A percentile compares a stretch with the other conserved stretches of the same genome.
phyloP scores from a whole-genome alignment of 2,329 filamentous ascomycete genomes.

The Aspergillus sp. region DNA sequence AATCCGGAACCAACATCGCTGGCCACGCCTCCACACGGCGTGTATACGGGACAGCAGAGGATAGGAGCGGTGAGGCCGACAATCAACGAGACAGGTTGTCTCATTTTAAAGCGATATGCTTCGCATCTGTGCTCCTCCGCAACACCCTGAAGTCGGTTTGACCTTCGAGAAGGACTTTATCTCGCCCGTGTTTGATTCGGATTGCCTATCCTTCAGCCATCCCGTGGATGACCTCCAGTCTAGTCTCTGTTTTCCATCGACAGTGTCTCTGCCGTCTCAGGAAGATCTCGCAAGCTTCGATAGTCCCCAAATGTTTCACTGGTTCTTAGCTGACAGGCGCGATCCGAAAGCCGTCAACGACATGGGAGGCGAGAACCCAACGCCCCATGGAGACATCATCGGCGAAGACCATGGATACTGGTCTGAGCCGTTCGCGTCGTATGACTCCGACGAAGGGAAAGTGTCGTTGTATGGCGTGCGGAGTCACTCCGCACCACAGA shows the following conservation, averaged over 20 bases:
- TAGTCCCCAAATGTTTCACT: constrained; percentile 4
- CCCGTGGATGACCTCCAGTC: not conserved
- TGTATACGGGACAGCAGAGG: constrained; percentile 8
- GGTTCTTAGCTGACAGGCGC: constrained; percentile 1
- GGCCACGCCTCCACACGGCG: constrained; percentile 4
- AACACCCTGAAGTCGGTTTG: constrained; percentile 4
- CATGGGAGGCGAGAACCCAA: constrained; percentile 7
- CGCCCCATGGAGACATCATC: not conserved
- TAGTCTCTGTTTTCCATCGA: constrained; percentile 4
- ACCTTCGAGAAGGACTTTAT: constrained; percentile 7
- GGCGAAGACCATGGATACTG: constrained; percentile 7
- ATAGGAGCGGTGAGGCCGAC: constrained; percentile 26
- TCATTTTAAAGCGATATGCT: constrained; percentile 21
- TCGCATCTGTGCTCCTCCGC: constrained; percentile 11
- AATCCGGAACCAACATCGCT: constrained; percentile 9
- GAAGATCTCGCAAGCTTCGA: not conserved
- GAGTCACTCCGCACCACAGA: constrained; percentile 5
- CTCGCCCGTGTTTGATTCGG: constrained; percentile 1
- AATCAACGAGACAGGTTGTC: constrained; percentile 7
- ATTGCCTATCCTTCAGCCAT: constrained; percentile 1
- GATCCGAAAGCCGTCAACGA: constrained; percentile 1
- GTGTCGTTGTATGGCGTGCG: not conserved
- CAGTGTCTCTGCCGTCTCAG: not conserved
- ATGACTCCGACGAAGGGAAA: not conserved
- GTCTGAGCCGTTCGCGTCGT: constrained; percentile 4